Conservation (phyloP, 148 eudicot genomes). For the Polygonum maritimum region DNA sequence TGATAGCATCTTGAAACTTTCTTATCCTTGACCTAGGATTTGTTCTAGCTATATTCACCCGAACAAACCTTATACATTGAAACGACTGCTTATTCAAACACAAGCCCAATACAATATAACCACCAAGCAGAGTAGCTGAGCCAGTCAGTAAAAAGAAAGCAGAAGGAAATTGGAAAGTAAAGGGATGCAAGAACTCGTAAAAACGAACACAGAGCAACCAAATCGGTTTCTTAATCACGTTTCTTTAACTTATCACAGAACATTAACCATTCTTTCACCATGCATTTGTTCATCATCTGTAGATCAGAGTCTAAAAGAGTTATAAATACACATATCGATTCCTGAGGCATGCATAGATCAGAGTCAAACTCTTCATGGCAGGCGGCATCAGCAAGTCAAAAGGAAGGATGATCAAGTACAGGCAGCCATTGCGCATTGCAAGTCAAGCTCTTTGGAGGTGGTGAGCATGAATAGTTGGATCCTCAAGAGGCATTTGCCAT, state of each 20-base stretch:
- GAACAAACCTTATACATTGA: too few relatives aligned
- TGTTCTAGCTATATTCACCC: too few relatives aligned
- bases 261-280: slow-evolving; percentile 5
- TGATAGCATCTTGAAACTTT: too few relatives aligned
- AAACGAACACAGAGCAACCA: neutral
- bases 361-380: neutral
- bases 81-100: too few relatives aligned
- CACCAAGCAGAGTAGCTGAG: neutral
- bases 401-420: neutral
- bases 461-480: neutral
- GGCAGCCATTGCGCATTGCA: neutral
- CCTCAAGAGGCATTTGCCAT: slow-evolving; percentile 61
- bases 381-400: neutral
- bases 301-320: neutral
- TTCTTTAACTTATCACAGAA: neutral
- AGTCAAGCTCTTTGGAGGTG: neutral
- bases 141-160: neutral
- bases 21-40: too few relatives aligned
- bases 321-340: neutral
- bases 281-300: neutral
- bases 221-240: neutral
- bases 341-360: neutral
- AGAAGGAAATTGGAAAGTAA: neutral
- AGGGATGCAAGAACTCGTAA: neutral
- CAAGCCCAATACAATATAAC: too few relatives aligned